Evolutionary conservation across 2,329 filamentous ascomycete species (phyloP).

Genomic region (Cytospora schulzeri): DNA sequence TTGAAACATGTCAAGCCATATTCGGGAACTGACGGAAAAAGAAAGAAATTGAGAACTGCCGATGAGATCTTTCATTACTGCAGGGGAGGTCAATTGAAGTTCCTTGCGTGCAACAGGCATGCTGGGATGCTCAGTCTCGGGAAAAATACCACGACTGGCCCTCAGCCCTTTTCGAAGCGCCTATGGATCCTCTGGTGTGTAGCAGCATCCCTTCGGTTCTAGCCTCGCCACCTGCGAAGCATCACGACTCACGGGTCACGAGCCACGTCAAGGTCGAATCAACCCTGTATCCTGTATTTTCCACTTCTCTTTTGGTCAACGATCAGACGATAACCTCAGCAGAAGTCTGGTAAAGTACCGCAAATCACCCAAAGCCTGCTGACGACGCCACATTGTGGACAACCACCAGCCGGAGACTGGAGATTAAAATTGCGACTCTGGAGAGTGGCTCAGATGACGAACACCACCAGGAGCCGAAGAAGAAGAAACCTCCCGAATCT

Average conservation of each 20-base stretch:
- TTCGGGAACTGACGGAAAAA: not conserved
- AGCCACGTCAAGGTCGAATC: not conserved
- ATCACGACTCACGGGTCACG: not conserved
- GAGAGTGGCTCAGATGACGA: not conserved
- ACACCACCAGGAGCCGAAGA: conserved; percentile 3
- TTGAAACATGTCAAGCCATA: conserved; percentile 15
- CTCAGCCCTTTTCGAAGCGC: conserved; percentile 5
- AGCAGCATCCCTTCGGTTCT: not conserved
- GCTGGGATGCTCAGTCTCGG: not conserved
- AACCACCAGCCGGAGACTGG: conserved; percentile 13
- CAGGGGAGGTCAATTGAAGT: not conserved
- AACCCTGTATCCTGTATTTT: no score
- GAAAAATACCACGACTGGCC: not conserved
- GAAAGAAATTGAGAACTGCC: not conserved
- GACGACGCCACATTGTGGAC: not conserved
- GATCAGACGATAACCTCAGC: not conserved
- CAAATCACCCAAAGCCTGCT: not conserved
- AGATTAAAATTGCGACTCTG: conserved; percentile 23
- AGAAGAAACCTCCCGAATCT: conserved; percentile 5
- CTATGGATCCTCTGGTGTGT: not conserved
- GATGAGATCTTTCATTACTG: not conserved
- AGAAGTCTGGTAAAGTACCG: not conserved
- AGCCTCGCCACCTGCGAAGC: not conserved
- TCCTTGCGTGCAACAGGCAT: not conserved
- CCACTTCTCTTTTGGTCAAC: not conserved